Percentiles rank a stretch among this genome's conserved stretches.
Conservation (phyloP, 2,329 filamentous ascomycete genomes). For the Orbilia quercus region DNA sequence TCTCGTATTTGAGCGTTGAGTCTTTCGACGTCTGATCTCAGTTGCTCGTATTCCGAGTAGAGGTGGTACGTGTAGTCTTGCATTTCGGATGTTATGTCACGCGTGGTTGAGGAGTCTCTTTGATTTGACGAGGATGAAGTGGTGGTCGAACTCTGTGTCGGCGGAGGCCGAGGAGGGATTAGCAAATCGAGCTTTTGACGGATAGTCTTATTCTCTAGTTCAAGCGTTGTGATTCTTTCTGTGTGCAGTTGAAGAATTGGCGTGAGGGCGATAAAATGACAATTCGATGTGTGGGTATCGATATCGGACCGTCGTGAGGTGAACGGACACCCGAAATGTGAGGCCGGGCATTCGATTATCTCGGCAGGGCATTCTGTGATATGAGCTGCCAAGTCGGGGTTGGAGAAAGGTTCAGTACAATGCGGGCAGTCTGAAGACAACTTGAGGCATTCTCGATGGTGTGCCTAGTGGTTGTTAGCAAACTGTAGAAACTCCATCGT, state of each 20-base stretch:
- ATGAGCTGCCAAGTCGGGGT: conserved; percentile 57
- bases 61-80: conserved; percentile 60
- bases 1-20: conserved; percentile 58
- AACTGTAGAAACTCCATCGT: background rate
- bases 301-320: conserved; percentile 56
- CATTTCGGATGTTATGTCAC: conserved; percentile 54
- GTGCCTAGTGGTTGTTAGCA: conserved; percentile 61
- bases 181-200: conserved; percentile 59
- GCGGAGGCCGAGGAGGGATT: conserved; percentile 40
- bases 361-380: conserved; percentile 56
- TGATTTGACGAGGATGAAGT: conserved; percentile 18
- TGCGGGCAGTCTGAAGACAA: conserved; percentile 67
- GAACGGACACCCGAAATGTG: conserved; percentile 58
- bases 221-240: conserved; percentile 56
- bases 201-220: conserved; percentile 59
- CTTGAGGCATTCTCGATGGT: conserved; percentile 65
- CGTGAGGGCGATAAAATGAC: conserved; percentile 58
- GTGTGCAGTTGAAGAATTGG: conserved; percentile 58
- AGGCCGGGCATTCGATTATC: conserved; percentile 57
- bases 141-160: conserved; percentile 24
- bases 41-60: conserved; percentile 60
- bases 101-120: conserved; percentile 4
- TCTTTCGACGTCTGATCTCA: conserved; percentile 59
- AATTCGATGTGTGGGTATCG: conserved; percentile 53
- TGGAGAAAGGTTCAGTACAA: conserved; percentile 65